Base-by-base conservation (phyloP, 1,284 basidiomycete genomes). In the Fomes fomentarius region DNA sequence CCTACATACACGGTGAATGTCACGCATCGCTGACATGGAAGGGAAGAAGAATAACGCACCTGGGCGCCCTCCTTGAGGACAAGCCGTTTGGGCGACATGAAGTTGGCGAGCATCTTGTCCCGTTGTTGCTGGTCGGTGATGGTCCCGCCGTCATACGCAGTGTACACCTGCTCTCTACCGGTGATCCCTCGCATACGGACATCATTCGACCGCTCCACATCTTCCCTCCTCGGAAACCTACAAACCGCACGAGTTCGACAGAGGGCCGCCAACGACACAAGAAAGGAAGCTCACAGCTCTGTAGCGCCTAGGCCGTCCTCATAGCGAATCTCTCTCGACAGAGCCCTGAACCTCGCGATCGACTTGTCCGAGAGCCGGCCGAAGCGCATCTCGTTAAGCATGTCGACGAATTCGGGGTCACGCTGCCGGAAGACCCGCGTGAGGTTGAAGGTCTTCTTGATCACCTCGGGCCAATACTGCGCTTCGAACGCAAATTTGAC, bases 301-400 rank as follows among this genome's bases (percentile, higher is more conserved):
- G 93, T 94, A 4, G 93, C 87, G 46, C 83, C 84, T 35, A 94
- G 83, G 0, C 85, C 87, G 63, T 94, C 91, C 9, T 75, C 74
- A 62, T 92, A 92, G 9, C 67, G 61, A 47, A 84, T 78, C 21
- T 76, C 71, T 15, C 92, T 79, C 3, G 80, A 76, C 7, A 96
- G 75, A 1, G 71, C 66, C 50, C 75, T 76, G 75, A 96, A 94
- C 22, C 76, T 79, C 5, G 69, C 53, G 50, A 89, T 81, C 0
- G 89, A 89, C 5, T 73, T 68, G 7, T 69, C 58, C 7, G 82
- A 76, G 50, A 95, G 72, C n/a, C 68, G 69, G 4, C 94, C 94
- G 59, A 90, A 93, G 19, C 94, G 85, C 92, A 96, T 94, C 65
- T 93, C 90, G 69, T 94, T 96, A 42, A 97, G 78, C 87, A 96